Base-by-base conservation (phyloP, 441 rosid genomes). In the Euphorbia schlechtendalii region DNA sequence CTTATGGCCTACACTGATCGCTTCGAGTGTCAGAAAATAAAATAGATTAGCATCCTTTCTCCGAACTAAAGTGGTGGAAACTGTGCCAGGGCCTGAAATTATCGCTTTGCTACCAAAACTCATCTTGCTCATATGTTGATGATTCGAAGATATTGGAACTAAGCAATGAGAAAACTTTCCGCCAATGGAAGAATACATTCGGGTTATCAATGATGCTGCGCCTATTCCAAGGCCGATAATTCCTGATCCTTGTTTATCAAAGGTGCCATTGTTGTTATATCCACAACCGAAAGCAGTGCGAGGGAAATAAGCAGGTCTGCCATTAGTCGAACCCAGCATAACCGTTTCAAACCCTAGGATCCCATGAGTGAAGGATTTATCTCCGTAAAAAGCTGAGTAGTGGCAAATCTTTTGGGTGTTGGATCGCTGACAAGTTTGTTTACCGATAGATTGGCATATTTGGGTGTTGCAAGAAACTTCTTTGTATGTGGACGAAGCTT, bases 161-260 rank as follows among this genome's bases (percentile, higher is more conserved):
- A 86, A 70, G 66, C 93, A 89, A 66, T 83, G 80, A 5, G 89
- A 79, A 60, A 89, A 85, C 56, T 76, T 81, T 0, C 77, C 75
- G 2, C 65, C 61, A 28, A 78, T 73, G 1, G 76, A 54, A 40
- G 74, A 17, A 21, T 75, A 56, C 32, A 82, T 34, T 64, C 86
- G 90, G 10, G 83, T 70, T 25, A 84, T 60, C 5, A 86, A 70
- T 0, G 92, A 89, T 55, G 77, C 43, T 0, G 72, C 53, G 5
- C 92, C 86, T 0, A 82, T 84, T 2, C 90, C 90, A 0, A 88
- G 87, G 14, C 92, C 89, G 0, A 81, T 30, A 12, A 86, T 74
- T 0, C 92, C 89, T 0, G 92, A 82, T 6, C 83, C 90, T 17
- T 64, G 34, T 1, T 65, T 59, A 30, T 69, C 74, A 38, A 78